Evolutionary conservation across 202 grass and related monocot species (phyloP), one percentile per base, ranked within the genome.

Genomic region (Bolboschoenoplectus hybrid): DNA sequence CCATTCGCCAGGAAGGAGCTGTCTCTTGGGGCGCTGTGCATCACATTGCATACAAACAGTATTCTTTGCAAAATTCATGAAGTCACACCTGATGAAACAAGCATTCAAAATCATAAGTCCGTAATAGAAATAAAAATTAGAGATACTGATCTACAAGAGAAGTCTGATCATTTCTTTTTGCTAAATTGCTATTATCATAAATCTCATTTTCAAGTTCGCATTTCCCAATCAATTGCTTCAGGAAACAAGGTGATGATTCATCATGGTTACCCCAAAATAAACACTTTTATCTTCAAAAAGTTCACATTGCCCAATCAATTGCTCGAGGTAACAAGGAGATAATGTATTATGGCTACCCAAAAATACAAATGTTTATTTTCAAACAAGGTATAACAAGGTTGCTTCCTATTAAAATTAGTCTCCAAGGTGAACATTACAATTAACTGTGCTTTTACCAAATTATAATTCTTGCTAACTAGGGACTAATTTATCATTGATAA

Each of bases 11-110:
- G 95, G 95, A 50, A 98, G 91, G 19, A 98, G 91, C 85, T 95
- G 92, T 83, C 93, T 89, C 87, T 98, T 98, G 49, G 93, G 95
- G 62, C 91, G 92, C 87, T 98, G 95, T 57, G 88, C 90, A 88
- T 98, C 93, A 87, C 93, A 98, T 66, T 93, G 95, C 88, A 98
- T 92, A 72, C 95, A 98, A 67, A 93, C 73, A 64, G 65, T 92
- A 67, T 98, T 98, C 86, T 98, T 98, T 26, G 95, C 93, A 62
- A 98, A 98, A 80, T 98, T 98, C 95, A 98, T 93, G 88, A 98
- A 98, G 82, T 98, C 93, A 91, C 95, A 98, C 90, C 95, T 98
- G 91, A 85, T 84, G 80, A 34, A 41, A 93, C 72, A 89, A 52
- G 58, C 83, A 79, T 58, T 58, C 35, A 79, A 14, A 58, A 57